Conservation (phyloP, 495 filamentous ascomycete species). For the Tuber magnatum region DNA sequence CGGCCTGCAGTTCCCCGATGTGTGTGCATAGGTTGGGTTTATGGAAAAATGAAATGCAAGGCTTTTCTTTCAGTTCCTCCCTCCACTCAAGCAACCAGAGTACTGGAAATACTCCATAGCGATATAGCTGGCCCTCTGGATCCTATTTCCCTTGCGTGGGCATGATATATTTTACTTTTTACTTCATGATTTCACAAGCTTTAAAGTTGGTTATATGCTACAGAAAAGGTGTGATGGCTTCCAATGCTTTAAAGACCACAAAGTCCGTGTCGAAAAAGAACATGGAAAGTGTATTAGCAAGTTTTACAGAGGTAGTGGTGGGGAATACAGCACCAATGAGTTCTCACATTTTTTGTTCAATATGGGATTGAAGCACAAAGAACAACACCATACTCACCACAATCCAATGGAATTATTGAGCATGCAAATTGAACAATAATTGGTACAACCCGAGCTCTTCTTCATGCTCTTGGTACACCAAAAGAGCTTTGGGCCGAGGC, state of each 20-base stretch:
- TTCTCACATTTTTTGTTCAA: no score
- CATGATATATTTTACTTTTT: background rate
- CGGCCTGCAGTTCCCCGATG: background rate
- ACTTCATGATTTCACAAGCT: background rate
- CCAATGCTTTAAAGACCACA: no score
- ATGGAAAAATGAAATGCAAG: background rate
- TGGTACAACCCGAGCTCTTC: background rate
- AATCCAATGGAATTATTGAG: conserved; percentile 2
- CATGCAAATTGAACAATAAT: background rate
- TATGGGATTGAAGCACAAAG: background rate
- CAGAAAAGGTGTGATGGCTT: background rate
- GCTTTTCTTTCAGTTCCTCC: background rate
- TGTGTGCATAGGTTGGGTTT: background rate
- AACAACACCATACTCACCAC: background rate
- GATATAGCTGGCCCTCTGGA: background rate
- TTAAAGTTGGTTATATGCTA: background rate
- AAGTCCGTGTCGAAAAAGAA: no score
- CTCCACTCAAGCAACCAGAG: no score
- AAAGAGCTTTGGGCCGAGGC: background rate
- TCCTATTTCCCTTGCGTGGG: background rate
- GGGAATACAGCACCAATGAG: no score
- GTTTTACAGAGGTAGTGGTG: no score
- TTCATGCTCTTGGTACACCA: background rate
- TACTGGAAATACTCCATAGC: background rate
- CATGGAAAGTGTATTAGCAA: no score